These are phyloP conservation scores for Spergularia marina DNA, from an alignment of 148 eudicot species.

Conservation along the genomic window DNA sequence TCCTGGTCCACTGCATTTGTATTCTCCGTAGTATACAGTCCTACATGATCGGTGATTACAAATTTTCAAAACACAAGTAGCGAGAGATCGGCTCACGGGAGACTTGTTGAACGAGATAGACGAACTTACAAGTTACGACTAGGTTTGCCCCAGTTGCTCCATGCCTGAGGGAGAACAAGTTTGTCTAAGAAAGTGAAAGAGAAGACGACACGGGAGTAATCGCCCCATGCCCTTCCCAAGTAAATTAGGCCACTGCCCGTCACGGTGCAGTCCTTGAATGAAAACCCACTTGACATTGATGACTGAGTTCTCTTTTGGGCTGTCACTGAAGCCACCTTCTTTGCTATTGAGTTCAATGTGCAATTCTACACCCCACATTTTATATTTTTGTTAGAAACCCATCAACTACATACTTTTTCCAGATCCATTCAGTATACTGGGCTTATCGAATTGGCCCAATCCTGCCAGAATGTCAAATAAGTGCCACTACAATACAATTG, in stretches of 20 bases:
- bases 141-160: conserved; percentile 59
- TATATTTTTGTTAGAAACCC: too few relatives aligned
- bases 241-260: conserved; percentile 51
- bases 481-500: too few relatives aligned
- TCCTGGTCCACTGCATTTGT: conserved; percentile 69
- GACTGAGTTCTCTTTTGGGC: conserved; percentile 53
- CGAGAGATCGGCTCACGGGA: too few relatives aligned
- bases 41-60: conserved; percentile 19
- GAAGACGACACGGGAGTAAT: conserved; percentile 58
- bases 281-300: conserved; percentile 56
- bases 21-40: conserved; percentile 66
- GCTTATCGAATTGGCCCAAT: not conserved
- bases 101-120: too few relatives aligned
- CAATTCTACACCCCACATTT: conserved; percentile 38
- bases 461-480: too few relatives aligned
- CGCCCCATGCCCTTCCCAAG: conserved; percentile 78
- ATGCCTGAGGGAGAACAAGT: conserved; percentile 57
- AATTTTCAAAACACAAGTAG: too few relatives aligned
- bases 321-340: conserved; percentile 53
- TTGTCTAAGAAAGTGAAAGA: conserved; percentile 60
- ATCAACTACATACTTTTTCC: too few relatives aligned
- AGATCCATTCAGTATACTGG: not conserved
- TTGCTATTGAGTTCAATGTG: conserved; percentile 46
- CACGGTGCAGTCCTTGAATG: conserved; percentile 52
- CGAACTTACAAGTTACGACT: conserved; percentile 34